Evolutionary conservation across 106 monocot genomes (phyloP), one percentile per base, ranked within the genome.

Genomic region (Gastrodia elata): DNA sequence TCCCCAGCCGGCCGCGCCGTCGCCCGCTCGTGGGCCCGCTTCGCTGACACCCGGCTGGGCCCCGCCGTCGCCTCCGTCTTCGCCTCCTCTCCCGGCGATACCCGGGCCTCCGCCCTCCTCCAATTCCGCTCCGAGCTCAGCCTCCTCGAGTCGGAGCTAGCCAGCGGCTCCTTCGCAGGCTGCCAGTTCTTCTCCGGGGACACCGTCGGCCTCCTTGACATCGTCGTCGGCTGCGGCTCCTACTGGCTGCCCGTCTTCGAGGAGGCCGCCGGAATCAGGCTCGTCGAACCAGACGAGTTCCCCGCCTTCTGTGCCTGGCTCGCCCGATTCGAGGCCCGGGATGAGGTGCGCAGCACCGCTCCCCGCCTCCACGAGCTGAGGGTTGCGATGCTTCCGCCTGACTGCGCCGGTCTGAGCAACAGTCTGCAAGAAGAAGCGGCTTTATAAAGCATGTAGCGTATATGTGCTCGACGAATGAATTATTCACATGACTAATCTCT

Each of bases 151-250:
- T 8, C 55, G 0, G 93, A 90, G 83, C 85, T 94, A 68, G 49
- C 82, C 0, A 90, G 82, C 6, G 93, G 93, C 6, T 68, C 57
- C 33, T 94, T 94, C 85, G 84, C 83, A 37, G 89, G 87, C 14
- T 73, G 82, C 58, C 81, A 74, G 30, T 94, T 94, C 83, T 94
- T 94, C 76, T 87, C 87, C 36, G 93, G 93, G 1, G 89, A 94
- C 9, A 71, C 44, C 65, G 80, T 94, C 26, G 93, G 93, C 0
- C 28, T 90, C 16, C 80, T 90, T 0, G 93, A 94, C 74, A 83
- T 94, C 26, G 87, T 94, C 39, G 76, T 94, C 49, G 87, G 93
- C 13, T 90, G 87, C 71, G 93, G 90, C 0, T 82, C 85, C 1
- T 87, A 87, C 84, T 85, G 87, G 90, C 78, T 94, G 5, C 59